Conservation (phyloP, 805 yeast genomes). For the Candida morakotiae region DNA sequence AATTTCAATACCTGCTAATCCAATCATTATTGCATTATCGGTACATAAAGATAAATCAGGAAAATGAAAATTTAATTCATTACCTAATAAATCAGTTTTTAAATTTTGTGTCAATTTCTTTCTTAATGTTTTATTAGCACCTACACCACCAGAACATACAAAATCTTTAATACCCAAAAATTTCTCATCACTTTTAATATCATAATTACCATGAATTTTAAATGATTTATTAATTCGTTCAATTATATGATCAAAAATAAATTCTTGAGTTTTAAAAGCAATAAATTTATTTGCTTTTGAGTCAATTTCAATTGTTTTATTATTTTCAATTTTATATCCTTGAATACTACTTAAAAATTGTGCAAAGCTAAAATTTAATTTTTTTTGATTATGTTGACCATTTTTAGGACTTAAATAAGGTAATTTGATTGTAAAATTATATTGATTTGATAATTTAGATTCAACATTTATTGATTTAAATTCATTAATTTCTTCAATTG, state of each 20-base stretch:
- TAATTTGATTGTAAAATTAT: slow-evolving; percentile 20
- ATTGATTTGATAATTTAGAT: slow-evolving; percentile 17
- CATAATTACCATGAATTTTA: slow-evolving; percentile 25
- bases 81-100: slow-evolving; percentile 11
- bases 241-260: slow-evolving; percentile 69
- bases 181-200: slow-evolving; percentile 30
- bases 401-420: slow-evolving; percentile 33
- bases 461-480: slow-evolving; percentile 18
- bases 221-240: slow-evolving; percentile 57
- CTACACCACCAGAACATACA: slow-evolving; percentile 94
- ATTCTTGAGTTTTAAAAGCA: slow-evolving; percentile 58
- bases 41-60: slow-evolving; percentile 78
- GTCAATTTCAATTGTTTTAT: slow-evolving; percentile 7
- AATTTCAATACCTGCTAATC: slow-evolving; percentile 92
- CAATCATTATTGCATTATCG: slow-evolving; percentile 96
- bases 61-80: slow-evolving; percentile 44
- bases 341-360: slow-evolving; percentile 61
- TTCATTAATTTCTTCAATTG: slow-evolving; percentile 21
- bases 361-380: slow-evolving; percentile 64
- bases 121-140: slow-evolving; percentile 63
- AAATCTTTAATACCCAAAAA: slow-evolving; percentile 47
- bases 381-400: slow-evolving; percentile 19
- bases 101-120: slow-evolving; percentile 40
- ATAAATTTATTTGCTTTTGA: slow-evolving; percentile 41
- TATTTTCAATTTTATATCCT: slow-evolving; percentile 16